Base-by-base conservation (phyloP, 169 alveolate species). In the Cryptosporidium sp. region DNA sequence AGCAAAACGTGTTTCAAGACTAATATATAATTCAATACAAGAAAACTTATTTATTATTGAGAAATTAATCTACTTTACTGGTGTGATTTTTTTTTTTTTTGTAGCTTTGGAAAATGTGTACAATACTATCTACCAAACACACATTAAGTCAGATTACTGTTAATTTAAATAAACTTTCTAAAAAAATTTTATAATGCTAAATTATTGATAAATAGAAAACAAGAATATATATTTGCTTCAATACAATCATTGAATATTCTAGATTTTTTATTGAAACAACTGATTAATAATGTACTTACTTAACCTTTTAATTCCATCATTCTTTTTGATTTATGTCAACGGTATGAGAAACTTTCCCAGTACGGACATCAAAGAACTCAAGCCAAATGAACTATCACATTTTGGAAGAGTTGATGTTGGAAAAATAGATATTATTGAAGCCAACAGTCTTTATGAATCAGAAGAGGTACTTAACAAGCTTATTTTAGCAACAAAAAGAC, bases 391-490 rank as follows among this genome's bases (percentile, higher is more conserved):
- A 12, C 41, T 80, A 26, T 52, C 39, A 80, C 68, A 55, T 37
- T 18, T 59, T 33, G 89, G 80, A 2, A 80, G 75, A 62, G 75
- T 80, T 26, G 74, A 80, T 62, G 80, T 80, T 33, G 89, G 89
- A 9, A 80, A 59, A 48, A 80, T 80, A 26, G 89, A 80, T 62
- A 45, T 80, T 18, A 59, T 80, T 18, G 89, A 80, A 29, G 89
- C 89, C 10, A 59, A 61, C 8, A 80, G 75, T 65, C 67, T 80
- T 26, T 80, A 80, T 65, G 75, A 59, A 50, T 59, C 89, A 4
- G 89, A 80, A 48, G 89, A 62, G 10, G 75, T 65, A 43, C 67
- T 80, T 23, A 80, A 59, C 33, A 80, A 80, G 43, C 29, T 80
- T 39, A 33, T 80, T 37, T 23, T 65, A 31, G 89, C 80, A 43